phyloP scores from a whole-genome alignment of 208 protist genomes.

The Leishmania braziliensis region DNA sequence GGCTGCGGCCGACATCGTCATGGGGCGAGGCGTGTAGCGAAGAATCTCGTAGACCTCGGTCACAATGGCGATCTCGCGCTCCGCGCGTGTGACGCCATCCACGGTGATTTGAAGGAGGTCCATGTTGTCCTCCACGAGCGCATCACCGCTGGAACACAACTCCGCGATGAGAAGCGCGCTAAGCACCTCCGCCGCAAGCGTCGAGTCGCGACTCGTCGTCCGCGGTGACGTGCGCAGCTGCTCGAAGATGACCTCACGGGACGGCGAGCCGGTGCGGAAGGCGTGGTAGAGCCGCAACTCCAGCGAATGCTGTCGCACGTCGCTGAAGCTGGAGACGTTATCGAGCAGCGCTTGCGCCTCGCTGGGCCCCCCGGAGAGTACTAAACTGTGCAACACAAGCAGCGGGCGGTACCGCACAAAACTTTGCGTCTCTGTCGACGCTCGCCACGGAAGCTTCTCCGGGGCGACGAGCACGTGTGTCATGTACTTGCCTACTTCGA shows the following conservation, averaged over 20 bases:
- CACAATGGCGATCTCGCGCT: conserved; percentile 53
- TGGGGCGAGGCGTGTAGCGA: conserved; percentile 17
- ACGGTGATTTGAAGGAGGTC: conserved; percentile 62
- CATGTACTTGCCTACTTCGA: conserved; percentile 51
- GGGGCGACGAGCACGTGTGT: conserved; percentile 20
- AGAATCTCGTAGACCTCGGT: conserved; percentile 61
- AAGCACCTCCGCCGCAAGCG: conserved; percentile 63
- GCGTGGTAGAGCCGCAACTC: conserved; percentile 68
- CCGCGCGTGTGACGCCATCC: conserved; percentile 48
- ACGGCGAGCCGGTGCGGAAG: conserved; percentile 39
- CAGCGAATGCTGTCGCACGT: conserved; percentile 46
- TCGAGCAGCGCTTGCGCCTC: conserved; percentile 26
- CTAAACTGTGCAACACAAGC: conserved; percentile 33
- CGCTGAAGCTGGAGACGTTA: conserved; percentile 34
- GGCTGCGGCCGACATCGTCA: conserved; percentile 28
- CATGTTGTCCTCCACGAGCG: conserved; percentile 61
- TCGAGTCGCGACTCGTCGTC: conserved; percentile 39
- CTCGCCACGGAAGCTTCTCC: conserved; percentile 16
- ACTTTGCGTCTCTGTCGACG: conserved; percentile 16
- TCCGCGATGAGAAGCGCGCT: conserved; percentile 74
- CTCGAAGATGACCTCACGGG: conserved; percentile 56
- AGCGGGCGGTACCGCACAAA: conserved; percentile 70
- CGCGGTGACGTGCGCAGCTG: conserved; percentile 44
- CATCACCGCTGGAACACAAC: conserved; percentile 36
- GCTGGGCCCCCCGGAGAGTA: conserved; percentile 17